Percentiles rank a stretch among this genome's conserved stretches.
Conservation (phyloP, 2,329 filamentous ascomycete species). For the Scortechinia acanthostroma region DNA sequence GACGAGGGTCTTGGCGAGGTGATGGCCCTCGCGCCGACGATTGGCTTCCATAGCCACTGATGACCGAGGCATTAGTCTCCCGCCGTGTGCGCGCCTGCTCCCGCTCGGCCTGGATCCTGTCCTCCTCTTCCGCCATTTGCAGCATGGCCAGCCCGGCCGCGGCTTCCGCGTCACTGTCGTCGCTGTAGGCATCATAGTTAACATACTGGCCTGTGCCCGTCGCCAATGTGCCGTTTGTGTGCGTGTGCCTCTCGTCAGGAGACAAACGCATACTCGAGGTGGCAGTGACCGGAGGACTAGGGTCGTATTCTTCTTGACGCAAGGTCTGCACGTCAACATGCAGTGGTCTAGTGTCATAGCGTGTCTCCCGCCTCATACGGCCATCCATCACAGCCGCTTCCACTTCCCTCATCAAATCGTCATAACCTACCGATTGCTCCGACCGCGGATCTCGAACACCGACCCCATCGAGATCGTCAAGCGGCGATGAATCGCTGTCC, state of each 20-base stretch:
- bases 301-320: too few species aligned
- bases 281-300: background rate
- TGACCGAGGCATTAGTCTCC: background rate
- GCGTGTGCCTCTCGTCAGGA: background rate
- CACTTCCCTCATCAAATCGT: background rate
- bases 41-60: background rate
- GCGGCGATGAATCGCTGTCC: background rate
- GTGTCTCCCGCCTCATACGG: background rate
- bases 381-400: background rate
- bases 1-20: background rate
- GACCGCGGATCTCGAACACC: background rate
- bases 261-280: background rate
- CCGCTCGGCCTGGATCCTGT: background rate
- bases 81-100: background rate
- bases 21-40: background rate
- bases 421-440: background rate
- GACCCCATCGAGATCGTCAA: background rate
- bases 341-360: background rate
- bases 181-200: slow-evolving; percentile 2
- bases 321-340: too few species aligned
- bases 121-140: slow-evolving; percentile 1
- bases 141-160: background rate
- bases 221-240: background rate
- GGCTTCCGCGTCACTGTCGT: slow-evolving; percentile 1
- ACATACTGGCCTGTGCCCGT: background rate